Conservation (phyloP, 768 basidiomycete genomes). For the Melanogaster broomeanus region DNA sequence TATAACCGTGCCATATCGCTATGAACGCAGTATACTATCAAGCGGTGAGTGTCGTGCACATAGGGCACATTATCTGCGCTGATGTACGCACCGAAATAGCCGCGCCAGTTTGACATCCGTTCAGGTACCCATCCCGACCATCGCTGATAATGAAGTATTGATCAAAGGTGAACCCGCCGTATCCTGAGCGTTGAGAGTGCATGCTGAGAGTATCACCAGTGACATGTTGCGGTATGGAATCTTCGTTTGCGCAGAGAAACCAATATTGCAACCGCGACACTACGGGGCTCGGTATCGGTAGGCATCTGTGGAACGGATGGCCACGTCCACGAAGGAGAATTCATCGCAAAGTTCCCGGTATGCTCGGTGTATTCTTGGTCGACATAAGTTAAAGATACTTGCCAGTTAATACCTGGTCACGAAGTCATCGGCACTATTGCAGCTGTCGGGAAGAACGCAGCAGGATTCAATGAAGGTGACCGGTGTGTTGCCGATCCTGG, state of each 20-base stretch:
- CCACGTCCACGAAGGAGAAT: conserved; percentile 61
- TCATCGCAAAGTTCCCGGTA: conserved; percentile 57
- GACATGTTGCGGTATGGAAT: conserved; percentile 37
- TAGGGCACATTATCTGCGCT: not conserved
- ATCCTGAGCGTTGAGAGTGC: not conserved
- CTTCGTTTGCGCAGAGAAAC: not conserved
- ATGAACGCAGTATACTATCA: conserved; percentile 56
- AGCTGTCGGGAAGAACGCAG: conserved; percentile 74
- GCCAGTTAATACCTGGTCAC: conserved; percentile 66
- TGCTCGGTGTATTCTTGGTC: not conserved
- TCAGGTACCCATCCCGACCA: conserved; percentile 52
- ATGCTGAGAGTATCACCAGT: conserved; percentile 26
- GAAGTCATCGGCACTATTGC: conserved; percentile 70
- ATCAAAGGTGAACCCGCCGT: conserved; percentile 47
- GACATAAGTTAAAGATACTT: conserved; percentile 4
- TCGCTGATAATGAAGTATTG: conserved; percentile 56
- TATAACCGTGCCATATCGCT: not conserved
- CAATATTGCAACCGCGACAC: not conserved
- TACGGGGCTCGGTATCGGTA: no score
- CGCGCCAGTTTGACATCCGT: conserved; percentile 53
- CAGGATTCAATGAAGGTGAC: conserved; percentile 71
- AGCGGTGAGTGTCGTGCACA: conserved; percentile 29
- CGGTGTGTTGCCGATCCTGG: conserved; percentile 81
- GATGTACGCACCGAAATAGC: conserved; percentile 27
- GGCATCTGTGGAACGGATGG: conserved; percentile 60